Evolutionary conservation across 352 stramenopile genomes (phyloP), one percentile per base, ranked within the genome.

Genomic region (Globisporangium nagaii): DNA sequence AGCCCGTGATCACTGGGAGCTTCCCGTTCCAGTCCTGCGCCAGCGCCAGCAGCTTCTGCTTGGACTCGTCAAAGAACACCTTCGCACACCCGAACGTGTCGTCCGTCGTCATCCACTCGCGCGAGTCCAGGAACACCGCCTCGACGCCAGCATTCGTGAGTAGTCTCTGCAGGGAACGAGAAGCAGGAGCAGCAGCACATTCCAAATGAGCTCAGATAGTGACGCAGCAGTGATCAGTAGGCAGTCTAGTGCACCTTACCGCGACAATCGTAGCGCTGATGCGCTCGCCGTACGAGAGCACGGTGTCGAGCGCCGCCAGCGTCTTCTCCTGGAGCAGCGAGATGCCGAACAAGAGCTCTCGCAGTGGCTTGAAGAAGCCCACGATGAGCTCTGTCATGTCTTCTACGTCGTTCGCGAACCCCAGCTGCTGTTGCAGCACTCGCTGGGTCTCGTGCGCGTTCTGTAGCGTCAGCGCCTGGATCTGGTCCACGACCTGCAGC

Each of bases 251-350:
- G n/a, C n/a, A n/a, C n/a, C 27, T 46, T 65, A 84, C 73, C 15
- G 83, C 71, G 15, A 93, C 75, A 31, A 93, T 87, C 25, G 67
- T 72, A 2, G 83, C 83, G 45, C 74, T 88, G 46, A 90, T 84
- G 9, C 79, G 75, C 56, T 93, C 83, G 31, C 83, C 83, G 24
- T 88, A 93, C 15, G 83, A 88, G 39, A 93, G 68, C 41, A 90
- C 79, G 13, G 68, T 87, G 60, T 93, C 83, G 11, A 87, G 70
- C 2, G 79, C 75, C 1, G 77, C 74, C 5, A 63, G 45, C 5
- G 83, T 93, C 58, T 87, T 80, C 56, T 93, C 83, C 54, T 88
- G 74, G 41, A 93, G 59, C 44, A 91, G 53, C 39, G 63, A 85
- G 46, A 93, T 89, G 4, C 83, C 83, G 49, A 80, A 86, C 13